Evolutionary conservation across 2,329 filamentous ascomycete genomes (phyloP), one percentile per base, ranked within the genome.

Genomic region (Aureobasidium melanogenum): DNA sequence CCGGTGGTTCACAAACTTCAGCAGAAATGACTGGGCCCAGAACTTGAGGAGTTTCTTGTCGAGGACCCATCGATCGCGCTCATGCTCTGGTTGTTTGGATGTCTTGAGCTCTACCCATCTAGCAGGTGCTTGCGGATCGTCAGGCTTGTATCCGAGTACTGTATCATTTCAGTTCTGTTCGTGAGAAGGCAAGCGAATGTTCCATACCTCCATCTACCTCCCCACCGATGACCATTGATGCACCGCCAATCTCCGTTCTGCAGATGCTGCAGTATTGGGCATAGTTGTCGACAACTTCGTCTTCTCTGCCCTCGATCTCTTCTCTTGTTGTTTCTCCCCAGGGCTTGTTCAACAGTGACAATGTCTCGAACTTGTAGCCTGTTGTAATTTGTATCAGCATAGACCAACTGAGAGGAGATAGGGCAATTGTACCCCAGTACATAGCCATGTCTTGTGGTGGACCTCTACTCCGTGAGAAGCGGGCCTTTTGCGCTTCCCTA

Each of bases 101-200:
- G 94, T 99, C 73, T 99, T 99, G 62, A 99, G 82, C 74, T 99
- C 94, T 34, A 97, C 87, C 88, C 92, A 99, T 68, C 93, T 90
- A 65, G 91, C 88, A 0, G 88, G 84, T n/a, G 80, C 80, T 52
- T 83, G 84, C 57, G 80, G 81, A 62, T 81, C 79, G 3, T 75
- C 73, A 0, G 91, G 90, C 70, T 94, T 96, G 61, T 81, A 83
- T 70, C 95, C 91, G 88, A 91, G 92, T 48, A 96, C 89, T 88
- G 65, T 7, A 41, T 50, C 17, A 28, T 47, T 60, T 62, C 28
- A 62, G 52, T 41, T n/a, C 12, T 36, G 32, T 30, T 43, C 30
- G 12, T 28, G 12, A 24, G 5, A 22, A 32, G n/a, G 2, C 15
- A 43, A 9, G 3, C 30, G 5, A 51, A 64, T 62, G 12, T 44